phyloP scores from a whole-genome alignment of 2,329 filamentous ascomycete species.

The Emmonsiellopsis sp. region DNA sequence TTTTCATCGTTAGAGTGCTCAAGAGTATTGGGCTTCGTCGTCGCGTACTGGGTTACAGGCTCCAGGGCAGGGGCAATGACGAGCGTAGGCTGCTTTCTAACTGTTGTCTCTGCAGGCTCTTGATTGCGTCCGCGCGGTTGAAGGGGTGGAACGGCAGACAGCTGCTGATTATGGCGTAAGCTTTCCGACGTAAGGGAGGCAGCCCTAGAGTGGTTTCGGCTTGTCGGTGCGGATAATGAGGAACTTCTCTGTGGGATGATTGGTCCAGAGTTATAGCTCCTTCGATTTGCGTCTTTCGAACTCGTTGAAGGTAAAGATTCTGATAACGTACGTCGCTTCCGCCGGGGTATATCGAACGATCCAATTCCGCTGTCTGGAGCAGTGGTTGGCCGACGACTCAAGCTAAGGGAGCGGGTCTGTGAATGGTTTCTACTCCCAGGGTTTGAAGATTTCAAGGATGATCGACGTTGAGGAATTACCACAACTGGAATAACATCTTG shows the following conservation, averaged over 20 bases:
- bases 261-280: slow-evolving; percentile 21
- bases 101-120: not conserved
- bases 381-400: slow-evolving; percentile 27
- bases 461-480: slow-evolving; percentile 38
- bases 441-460: slow-evolving; percentile 32
- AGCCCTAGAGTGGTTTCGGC: slow-evolving; percentile 33
- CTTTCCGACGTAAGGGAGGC: slow-evolving; percentile 37
- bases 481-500: slow-evolving; percentile 37
- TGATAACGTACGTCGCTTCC: slow-evolving; percentile 30
- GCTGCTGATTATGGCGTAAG: slow-evolving; percentile 24
- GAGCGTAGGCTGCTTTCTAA: not conserved
- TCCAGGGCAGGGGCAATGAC: not conserved
- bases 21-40: not conserved
- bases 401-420: slow-evolving; percentile 28
- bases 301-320: slow-evolving; percentile 23
- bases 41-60: not conserved
- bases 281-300: slow-evolving; percentile 18
- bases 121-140: not conserved
- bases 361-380: slow-evolving; percentile 23
- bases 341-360: slow-evolving; percentile 24
- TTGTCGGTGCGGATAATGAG: slow-evolving; percentile 39
- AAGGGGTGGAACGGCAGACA: slow-evolving; percentile 1
- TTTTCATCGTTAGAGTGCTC: not conserved
- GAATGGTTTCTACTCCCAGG: slow-evolving; percentile 29
- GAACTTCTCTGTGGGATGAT: slow-evolving; percentile 32